phyloP scores from a whole-genome alignment of 768 basidiomycete species.

The Mycena leptocephala region DNA sequence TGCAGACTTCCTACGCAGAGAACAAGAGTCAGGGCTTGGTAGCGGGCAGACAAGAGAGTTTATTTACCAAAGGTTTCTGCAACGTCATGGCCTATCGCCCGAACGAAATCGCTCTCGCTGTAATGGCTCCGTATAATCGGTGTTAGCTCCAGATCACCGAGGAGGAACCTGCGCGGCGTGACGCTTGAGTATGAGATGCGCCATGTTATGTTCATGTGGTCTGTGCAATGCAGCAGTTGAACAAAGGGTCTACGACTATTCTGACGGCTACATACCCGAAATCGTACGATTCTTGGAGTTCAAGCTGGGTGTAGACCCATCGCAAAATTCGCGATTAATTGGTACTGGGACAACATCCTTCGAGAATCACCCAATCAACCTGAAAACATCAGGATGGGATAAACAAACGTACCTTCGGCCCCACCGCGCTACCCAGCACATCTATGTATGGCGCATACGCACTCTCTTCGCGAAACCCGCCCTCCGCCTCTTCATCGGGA shows the following conservation, averaged over 20 bases:
- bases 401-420: conserved; percentile 8
- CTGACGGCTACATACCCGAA: neutral
- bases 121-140: neutral
- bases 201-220: conserved; percentile 22
- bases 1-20: neutral
- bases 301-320: neutral
- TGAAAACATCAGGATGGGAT: too few species aligned
- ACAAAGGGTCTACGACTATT: too few species aligned
- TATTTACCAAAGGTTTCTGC: neutral
- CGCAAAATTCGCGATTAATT: neutral
- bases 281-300: neutral
- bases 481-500: neutral
- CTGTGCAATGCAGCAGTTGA: neutral
- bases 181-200: neutral
- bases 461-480: conserved; percentile 9
- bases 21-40: neutral
- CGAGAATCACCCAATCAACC: too few species aligned
- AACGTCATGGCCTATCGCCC: neutral
- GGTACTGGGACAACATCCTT: neutral
- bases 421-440: neutral
- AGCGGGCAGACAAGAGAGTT: neutral
- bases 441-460: too few species aligned
- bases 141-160: neutral
- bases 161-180: neutral
- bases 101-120: neutral